These are phyloP conservation scores for Corylus avellana DNA, from an alignment of 306 rosid species.

Conservation along the genomic window DNA sequence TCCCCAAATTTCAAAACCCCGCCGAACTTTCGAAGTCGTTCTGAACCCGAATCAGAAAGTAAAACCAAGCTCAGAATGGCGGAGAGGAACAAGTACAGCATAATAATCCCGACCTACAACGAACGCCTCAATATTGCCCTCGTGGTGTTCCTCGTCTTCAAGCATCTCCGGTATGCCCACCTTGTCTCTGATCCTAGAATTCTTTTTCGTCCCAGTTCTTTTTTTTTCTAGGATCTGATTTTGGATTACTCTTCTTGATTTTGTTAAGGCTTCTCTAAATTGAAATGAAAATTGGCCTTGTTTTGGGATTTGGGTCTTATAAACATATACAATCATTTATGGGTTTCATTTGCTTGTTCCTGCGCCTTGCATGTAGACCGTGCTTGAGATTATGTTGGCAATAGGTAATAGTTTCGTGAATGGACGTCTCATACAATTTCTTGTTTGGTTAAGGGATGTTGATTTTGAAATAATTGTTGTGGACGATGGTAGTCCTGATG, in stretches of 20 bases:
- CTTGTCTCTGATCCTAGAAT: background rate
- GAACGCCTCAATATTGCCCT: constrained; percentile 92
- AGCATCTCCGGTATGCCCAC: constrained; percentile 60
- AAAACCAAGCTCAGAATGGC: constrained; percentile 29
- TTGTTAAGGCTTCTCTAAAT: background rate
- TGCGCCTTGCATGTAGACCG: background rate
- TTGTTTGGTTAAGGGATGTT: constrained; percentile 52
- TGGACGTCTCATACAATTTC: background rate
- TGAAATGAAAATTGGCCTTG: no score
- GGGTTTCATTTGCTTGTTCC: no score
- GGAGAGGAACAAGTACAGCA: constrained; percentile 69
- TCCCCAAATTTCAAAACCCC: no score
- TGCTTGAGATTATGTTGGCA: background rate
- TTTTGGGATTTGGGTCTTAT: no score
- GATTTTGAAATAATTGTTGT: constrained; percentile 89
- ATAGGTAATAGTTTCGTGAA: background rate
- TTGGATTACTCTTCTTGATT: background rate
- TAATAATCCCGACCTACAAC: constrained; percentile 87
- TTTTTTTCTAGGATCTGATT: background rate
- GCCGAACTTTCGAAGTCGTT: background rate
- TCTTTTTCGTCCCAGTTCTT: background rate
- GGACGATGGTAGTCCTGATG: constrained; percentile 98
- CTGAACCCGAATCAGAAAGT: background rate
- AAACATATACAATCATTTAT: no score
- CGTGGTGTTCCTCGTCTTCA: constrained; percentile 83